Conservation (phyloP, 306 rosid genomes). For the Alnus rubra region DNA sequence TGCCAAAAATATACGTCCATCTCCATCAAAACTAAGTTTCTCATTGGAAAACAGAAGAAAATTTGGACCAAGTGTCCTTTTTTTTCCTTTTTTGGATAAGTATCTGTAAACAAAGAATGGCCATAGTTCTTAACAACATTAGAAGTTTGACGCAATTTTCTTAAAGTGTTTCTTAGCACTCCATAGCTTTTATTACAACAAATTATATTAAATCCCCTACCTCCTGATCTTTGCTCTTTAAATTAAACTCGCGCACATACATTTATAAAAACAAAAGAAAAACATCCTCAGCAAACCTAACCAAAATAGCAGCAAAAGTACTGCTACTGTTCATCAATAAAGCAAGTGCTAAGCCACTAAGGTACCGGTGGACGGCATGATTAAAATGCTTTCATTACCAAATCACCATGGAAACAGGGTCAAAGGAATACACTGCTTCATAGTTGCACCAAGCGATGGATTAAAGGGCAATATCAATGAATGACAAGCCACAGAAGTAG, state of each 20-base stretch:
- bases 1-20: slow-evolving; percentile 1
- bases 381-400: not conserved
- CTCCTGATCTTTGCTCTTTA: not conserved
- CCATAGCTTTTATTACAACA: not conserved
- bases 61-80: not conserved
- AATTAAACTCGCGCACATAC: not conserved
- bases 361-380: not conserved
- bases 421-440: not conserved
- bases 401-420: not conserved
- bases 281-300: not conserved
- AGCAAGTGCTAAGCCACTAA: not conserved
- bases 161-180: not conserved
- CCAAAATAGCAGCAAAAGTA: not conserved
- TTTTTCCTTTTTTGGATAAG: not conserved
- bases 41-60: slow-evolving; percentile 1
- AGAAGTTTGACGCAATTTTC: not conserved
- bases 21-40: not conserved
- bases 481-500: slow-evolving; percentile 15
- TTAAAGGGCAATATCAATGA: not conserved
- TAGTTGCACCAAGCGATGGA: not conserved
- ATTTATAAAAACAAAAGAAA: not conserved
- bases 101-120: too few species aligned
- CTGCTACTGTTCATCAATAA: not conserved
- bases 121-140: not conserved
- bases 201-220: not conserved